These are phyloP conservation scores for Ophioceras dolichostomum DNA, from an alignment of 2,329 filamentous ascomycete species.

Conservation along the genomic window DNA sequence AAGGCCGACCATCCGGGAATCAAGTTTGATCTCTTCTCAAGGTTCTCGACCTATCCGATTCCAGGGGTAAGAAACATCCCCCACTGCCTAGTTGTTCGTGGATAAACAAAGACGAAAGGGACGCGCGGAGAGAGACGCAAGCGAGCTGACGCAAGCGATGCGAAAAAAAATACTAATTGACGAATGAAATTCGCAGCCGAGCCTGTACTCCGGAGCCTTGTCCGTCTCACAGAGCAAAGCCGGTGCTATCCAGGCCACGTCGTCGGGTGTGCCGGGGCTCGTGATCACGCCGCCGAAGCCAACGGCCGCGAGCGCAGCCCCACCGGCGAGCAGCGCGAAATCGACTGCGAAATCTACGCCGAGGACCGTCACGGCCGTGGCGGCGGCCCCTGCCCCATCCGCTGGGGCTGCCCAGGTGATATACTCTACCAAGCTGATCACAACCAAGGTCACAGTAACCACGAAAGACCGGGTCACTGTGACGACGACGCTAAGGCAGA, in stretches of 20 bases:
- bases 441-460: neutral
- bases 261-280: slow-evolving; percentile 9
- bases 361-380: neutral
- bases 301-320: neutral
- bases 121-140: neutral
- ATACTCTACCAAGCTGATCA: neutral
- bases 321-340: no score
- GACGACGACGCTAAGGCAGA: slow-evolving; percentile 2
- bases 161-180: no score
- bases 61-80: slow-evolving; percentile 9
- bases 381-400: neutral
- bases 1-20: slow-evolving; percentile 8
- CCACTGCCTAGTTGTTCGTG: no score
- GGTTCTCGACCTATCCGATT: slow-evolving; percentile 7
- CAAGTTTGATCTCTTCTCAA: slow-evolving; percentile 8
- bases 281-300: slow-evolving; percentile 1
- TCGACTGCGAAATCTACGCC: no score
- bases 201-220: slow-evolving; percentile 15
- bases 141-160: no score
- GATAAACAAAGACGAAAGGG: neutral
- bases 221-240: slow-evolving; percentile 12
- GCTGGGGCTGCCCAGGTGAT: neutral
- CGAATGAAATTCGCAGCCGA: slow-evolving; percentile 11
- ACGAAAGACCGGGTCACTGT: slow-evolving; percentile 1
- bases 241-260: slow-evolving; percentile 13